These are phyloP conservation scores for Boletus pseudopeckii DNA, from an alignment of 768 basidiomycete species.

Conservation along the genomic window DNA sequence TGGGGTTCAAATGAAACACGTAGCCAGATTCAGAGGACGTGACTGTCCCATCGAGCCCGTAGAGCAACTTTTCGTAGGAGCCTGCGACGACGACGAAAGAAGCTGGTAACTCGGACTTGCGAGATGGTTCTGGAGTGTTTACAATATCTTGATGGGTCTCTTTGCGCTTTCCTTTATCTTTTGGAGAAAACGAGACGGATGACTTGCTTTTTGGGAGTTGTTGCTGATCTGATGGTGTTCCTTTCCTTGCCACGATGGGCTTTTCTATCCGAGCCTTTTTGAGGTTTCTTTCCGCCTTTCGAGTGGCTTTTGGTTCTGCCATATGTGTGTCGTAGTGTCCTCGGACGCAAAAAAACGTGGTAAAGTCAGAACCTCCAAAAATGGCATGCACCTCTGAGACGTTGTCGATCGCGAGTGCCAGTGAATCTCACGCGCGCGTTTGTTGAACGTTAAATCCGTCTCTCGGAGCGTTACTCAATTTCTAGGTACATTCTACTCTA, in stretches of 20 bases:
- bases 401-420: too few species aligned
- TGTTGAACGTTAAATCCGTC: too few species aligned
- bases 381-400: background rate
- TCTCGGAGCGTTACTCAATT: background rate
- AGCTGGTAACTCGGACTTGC: constrained; percentile 37
- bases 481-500: background rate
- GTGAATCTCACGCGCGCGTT: too few species aligned
- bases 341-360: background rate
- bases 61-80: constrained; percentile 94
- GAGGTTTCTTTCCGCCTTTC: constrained; percentile 18
- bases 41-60: constrained; percentile 75
- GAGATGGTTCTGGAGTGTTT: background rate
- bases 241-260: constrained; percentile 1
- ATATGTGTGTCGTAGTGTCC: constrained; percentile 1
- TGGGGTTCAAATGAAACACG: constrained; percentile 56
- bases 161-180: constrained; percentile 31
- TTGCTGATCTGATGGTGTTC: background rate
- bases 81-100: constrained; percentile 88
- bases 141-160: background rate
- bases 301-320: constrained; percentile 18
- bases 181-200: constrained; percentile 15
- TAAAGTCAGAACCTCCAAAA: constrained; percentile 2
- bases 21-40: constrained; percentile 29
- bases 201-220: background rate
- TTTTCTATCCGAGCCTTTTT: constrained; percentile 27